Evolutionary conservation across 2,329 filamentous ascomycete genomes (phyloP).

Genomic region (Pyrenophora graminea): DNA sequence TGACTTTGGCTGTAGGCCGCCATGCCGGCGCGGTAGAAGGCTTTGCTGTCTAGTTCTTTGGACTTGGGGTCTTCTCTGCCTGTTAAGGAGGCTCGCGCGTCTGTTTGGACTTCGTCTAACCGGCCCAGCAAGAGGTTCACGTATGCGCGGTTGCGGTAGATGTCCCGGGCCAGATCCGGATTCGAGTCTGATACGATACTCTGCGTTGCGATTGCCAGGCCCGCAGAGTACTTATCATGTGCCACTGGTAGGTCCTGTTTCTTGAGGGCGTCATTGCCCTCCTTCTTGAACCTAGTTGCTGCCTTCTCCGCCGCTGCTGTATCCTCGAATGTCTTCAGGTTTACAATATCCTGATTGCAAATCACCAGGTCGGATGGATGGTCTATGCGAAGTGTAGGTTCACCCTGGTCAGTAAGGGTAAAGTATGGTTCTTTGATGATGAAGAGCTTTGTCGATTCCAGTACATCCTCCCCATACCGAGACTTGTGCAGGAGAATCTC

Average conservation of each 20-base stretch:
- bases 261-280: constrained; percentile 42
- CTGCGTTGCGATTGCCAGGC: constrained; percentile 29
- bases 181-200: constrained; percentile 18
- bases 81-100: constrained; percentile 36
- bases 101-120: constrained; percentile 37
- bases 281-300: constrained; percentile 35
- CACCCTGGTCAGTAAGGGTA: constrained; percentile 48
- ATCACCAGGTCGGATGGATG: constrained; percentile 57
- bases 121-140: constrained; percentile 38
- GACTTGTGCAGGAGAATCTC: constrained; percentile 34
- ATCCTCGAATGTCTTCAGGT: constrained; percentile 37
- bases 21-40: constrained; percentile 51
- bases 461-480: constrained; percentile 37
- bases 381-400: constrained; percentile 57
- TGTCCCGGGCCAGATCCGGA: constrained; percentile 37
- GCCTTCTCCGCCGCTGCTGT: constrained; percentile 36
- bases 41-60: constrained; percentile 48
- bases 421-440: constrained; percentile 62
- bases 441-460: constrained; percentile 44
- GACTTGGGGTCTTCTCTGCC: constrained; percentile 30
- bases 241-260: constrained; percentile 47
- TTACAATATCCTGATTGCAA: constrained; percentile 32
- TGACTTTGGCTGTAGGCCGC: constrained; percentile 52
- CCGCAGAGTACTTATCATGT: constrained; percentile 40
- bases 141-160: constrained; percentile 41